Conservation (phyloP, 1,284 basidiomycete genomes). For the Porodaedalea pini region DNA sequence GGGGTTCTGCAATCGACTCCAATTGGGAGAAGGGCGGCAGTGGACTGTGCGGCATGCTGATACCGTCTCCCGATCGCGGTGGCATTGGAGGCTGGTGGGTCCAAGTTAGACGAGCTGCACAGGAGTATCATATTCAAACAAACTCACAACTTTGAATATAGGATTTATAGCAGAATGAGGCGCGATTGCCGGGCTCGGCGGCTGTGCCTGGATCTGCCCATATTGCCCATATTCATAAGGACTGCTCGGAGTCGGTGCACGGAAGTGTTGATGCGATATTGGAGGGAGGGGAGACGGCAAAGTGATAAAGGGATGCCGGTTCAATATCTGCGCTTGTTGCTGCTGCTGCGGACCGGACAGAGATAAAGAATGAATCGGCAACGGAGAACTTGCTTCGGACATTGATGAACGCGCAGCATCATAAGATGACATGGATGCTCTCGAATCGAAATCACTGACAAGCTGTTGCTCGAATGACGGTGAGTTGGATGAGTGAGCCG, state of each 20-base stretch:
- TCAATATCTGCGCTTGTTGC: slow-evolving; percentile 25
- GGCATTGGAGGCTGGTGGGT: slow-evolving; percentile 28
- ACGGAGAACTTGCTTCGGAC: slow-evolving; percentile 65
- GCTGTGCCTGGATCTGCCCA: slow-evolving; percentile 34
- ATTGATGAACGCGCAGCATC: slow-evolving; percentile 51
- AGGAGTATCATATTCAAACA: slow-evolving; percentile 40
- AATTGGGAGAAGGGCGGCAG: slow-evolving; percentile 74
- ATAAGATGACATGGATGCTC: slow-evolving; percentile 52
- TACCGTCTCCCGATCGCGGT: slow-evolving; percentile 27
- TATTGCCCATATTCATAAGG: slow-evolving; percentile 29
- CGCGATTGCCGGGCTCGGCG: slow-evolving; percentile 27
- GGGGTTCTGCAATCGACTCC: slow-evolving; percentile 75
- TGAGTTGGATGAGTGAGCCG: slow-evolving; percentile 77
- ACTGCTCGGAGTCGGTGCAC: slow-evolving; percentile 31
- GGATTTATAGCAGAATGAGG: slow-evolving; percentile 71
- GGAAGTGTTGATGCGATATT: slow-evolving; percentile 48
- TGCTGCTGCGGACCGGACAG: slow-evolving; percentile 44
- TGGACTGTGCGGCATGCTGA: slow-evolving; percentile 43
- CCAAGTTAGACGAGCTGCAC: slow-evolving; percentile 30
- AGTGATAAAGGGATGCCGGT: slow-evolving; percentile 31
- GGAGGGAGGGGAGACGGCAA: slow-evolving; percentile 46
- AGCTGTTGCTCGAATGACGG: slow-evolving; percentile 79
- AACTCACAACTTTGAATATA: slow-evolving; percentile 86
- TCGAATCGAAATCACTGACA: slow-evolving; percentile 71
- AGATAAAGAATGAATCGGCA: slow-evolving; percentile 67